Evolutionary conservation across 2,329 filamentous ascomycete genomes (phyloP).

Genomic region (Ramichloridium luteum): DNA sequence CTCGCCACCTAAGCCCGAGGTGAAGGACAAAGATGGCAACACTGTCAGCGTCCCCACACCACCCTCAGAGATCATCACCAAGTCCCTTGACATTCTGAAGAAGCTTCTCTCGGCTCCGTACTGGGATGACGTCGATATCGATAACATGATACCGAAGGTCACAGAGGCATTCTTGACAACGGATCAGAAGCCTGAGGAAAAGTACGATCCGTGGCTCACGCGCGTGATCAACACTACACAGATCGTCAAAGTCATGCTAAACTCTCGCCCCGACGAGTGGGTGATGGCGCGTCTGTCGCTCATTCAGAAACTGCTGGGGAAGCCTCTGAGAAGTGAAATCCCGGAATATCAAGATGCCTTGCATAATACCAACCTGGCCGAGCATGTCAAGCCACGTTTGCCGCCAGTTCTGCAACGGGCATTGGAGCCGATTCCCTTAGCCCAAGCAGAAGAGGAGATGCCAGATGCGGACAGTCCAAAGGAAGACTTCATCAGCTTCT

Average conservation of each 20-base stretch:
- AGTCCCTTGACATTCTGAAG: constrained; percentile 66
- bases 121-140: constrained; percentile 85
- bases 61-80: constrained; percentile 66
- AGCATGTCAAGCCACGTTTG: constrained; percentile 49
- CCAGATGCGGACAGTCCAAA: constrained; percentile 59
- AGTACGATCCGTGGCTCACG: constrained; percentile 61
- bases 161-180: constrained; percentile 74
- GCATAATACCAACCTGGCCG: constrained; percentile 59
- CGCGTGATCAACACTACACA: constrained; percentile 90
- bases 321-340: constrained; percentile 75
- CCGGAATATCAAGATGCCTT: constrained; percentile 89
- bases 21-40: constrained; percentile 43
- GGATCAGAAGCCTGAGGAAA: constrained; percentile 45
- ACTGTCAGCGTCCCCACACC: constrained; percentile 25
- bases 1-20: constrained; percentile 39
- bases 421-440: constrained; percentile 78
- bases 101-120: constrained; percentile 76
- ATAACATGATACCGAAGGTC: constrained; percentile 71
- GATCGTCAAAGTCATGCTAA: constrained; percentile 78
- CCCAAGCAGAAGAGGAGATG: constrained; percentile 58
- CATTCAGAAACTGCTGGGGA: constrained; percentile 81
- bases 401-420: constrained; percentile 68
- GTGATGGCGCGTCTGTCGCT: constrained; percentile 63
- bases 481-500: constrained; percentile 74
- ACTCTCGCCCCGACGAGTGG: constrained; percentile 84